Percentiles rank a stretch among this genome's conserved stretches.
Conservation (phyloP, 257 asterid species). For the Hygrophila difformis region DNA sequence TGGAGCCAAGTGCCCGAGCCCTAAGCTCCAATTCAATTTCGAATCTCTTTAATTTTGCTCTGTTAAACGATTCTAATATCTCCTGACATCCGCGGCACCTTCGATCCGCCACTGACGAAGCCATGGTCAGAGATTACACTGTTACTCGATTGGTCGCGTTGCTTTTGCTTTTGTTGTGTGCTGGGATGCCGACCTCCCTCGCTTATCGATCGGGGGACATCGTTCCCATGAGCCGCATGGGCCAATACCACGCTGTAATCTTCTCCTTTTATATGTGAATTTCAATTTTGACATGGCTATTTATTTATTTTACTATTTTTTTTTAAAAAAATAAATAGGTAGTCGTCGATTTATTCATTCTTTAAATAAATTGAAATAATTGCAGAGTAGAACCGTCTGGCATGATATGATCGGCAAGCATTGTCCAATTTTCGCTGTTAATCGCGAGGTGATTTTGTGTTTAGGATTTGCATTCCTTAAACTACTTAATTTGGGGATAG, state of each 20-base stretch:
- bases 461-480: constrained; percentile 15
- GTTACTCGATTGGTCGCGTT: constrained; percentile 21
- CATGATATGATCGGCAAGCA: constrained; percentile 95
- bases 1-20: too few species aligned
- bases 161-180: constrained; percentile 30
- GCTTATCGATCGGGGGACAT: constrained; percentile 89
- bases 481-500: constrained; percentile 1
- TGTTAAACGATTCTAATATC: too few species aligned
- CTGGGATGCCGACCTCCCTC: constrained; percentile 26
- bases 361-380: constrained; percentile 1
- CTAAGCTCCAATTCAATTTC: too few species aligned
- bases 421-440: constrained; percentile 83
- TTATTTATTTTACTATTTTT: constrained; percentile 6
- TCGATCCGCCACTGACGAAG: constrained; percentile 19
- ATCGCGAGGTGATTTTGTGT: constrained; percentile 70
- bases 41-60: too few species aligned
- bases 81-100: too few species aligned
- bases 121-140: constrained; percentile 32
- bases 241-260: constrained; percentile 82
- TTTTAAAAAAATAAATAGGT: not conserved
- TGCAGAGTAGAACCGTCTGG: constrained; percentile 86
- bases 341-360: not conserved
- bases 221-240: constrained; percentile 89
- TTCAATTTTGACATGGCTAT: not conserved
- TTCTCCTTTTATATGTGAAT: not conserved